phyloP scores from a whole-genome alignment of 1,284 basidiomycete species.

The Austroboletus novae-zelandiae region DNA sequence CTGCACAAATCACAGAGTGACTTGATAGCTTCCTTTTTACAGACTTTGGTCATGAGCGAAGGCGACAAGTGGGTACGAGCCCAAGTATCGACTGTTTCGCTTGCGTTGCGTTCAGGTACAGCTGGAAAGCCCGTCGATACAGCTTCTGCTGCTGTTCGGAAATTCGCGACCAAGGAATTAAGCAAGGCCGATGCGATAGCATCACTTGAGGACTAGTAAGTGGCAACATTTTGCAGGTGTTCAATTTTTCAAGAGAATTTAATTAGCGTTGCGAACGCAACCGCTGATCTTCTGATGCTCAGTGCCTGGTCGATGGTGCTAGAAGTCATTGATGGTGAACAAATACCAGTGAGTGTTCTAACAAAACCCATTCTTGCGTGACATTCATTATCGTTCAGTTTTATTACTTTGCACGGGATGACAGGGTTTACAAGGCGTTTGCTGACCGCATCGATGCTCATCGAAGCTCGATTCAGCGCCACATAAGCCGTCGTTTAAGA shows the following conservation, averaged over 20 bases:
- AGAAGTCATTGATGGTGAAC: slow-evolving; percentile 50
- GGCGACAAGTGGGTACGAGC: slow-evolving; percentile 75
- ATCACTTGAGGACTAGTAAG: slow-evolving; percentile 79
- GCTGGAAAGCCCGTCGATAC: slow-evolving; percentile 65
- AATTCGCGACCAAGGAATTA: slow-evolving; percentile 74
- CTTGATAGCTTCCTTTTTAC: slow-evolving; percentile 77
- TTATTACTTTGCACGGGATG: slow-evolving; percentile 79
- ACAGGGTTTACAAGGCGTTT: slow-evolving; percentile 73
- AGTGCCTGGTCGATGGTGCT: slow-evolving; percentile 66
- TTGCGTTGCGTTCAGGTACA: slow-evolving; percentile 60
- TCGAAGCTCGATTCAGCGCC: slow-evolving; percentile 47
- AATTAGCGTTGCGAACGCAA: slow-evolving; percentile 73
- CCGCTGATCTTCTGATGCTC: slow-evolving; percentile 70
- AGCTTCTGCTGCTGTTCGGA: slow-evolving; percentile 64
- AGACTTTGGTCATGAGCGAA: slow-evolving; percentile 84
- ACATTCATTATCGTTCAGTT: slow-evolving; percentile 42
- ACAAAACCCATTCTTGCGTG: neutral
- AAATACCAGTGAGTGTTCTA: slow-evolving; percentile 56
- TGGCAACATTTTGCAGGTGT: slow-evolving; percentile 5
- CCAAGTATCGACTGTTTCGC: slow-evolving; percentile 56
- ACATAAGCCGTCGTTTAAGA: slow-evolving; percentile 53
- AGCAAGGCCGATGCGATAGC: slow-evolving; percentile 75
- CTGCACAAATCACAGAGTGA: slow-evolving; percentile 74
- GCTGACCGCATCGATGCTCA: slow-evolving; percentile 56
- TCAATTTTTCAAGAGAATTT: neutral